Conservation (phyloP, 768 basidiomycete genomes). For the Auriscalpium microsporum region DNA sequence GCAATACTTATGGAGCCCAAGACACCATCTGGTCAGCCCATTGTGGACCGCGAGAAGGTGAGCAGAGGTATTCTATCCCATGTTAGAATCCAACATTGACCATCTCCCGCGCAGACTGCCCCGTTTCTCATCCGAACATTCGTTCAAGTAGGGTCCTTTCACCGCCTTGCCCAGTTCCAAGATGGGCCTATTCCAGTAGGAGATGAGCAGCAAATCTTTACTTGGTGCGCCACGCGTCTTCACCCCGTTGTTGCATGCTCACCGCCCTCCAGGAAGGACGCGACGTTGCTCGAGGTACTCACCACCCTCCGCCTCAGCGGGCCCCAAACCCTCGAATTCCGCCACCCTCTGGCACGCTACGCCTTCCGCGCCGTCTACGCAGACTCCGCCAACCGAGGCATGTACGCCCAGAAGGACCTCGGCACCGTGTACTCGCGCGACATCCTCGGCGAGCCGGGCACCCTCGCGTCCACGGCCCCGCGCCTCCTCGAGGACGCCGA, state of each 20-base stretch:
- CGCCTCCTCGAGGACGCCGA: conserved; percentile 50
- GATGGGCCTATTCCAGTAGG: conserved; percentile 68
- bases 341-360: conserved; percentile 76
- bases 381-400: conserved; percentile 62
- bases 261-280: conserved; percentile 56
- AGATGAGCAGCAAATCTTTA: conserved; percentile 77
- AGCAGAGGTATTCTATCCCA: neutral
- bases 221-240: conserved; percentile 46
- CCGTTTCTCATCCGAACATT: conserved; percentile 81
- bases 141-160: conserved; percentile 74
- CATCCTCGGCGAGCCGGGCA: conserved; percentile 73
- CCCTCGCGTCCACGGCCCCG: conserved; percentile 46
- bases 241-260: neutral
- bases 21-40: conserved; percentile 36
- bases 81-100: neutral
- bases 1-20: conserved; percentile 28
- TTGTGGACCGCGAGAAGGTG: conserved; percentile 55
- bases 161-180: conserved; percentile 66
- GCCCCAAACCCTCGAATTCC: conserved; percentile 61
- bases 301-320: conserved; percentile 68
- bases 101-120: conserved; percentile 41
- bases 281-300: conserved; percentile 70
- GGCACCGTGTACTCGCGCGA: conserved; percentile 79
- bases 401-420: conserved; percentile 69
- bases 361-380: conserved; percentile 75